Percentiles rank a stretch among this genome's conserved stretches.
These are phyloP conservation scores for Globisporangium cederbergense DNA, from an alignment of 352 stramenopile species.

Conservation along the genomic window DNA sequence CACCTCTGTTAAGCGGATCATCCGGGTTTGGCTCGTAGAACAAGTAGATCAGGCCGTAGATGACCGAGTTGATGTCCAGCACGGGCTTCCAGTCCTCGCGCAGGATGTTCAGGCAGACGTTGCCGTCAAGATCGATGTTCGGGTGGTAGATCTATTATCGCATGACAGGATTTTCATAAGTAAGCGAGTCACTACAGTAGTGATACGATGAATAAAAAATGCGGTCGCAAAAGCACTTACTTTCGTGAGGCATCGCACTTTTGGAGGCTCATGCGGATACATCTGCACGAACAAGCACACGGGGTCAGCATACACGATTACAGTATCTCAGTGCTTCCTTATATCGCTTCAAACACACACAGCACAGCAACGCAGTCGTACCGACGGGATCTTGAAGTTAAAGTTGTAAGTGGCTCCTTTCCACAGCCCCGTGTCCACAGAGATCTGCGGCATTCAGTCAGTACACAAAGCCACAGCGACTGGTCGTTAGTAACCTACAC, in stretches of 20 bases:
- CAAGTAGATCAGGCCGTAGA: conserved; percentile 99
- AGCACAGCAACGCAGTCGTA: conserved; percentile 22
- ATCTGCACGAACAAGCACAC: conserved; percentile 37
- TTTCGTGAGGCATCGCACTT: conserved; percentile 96
- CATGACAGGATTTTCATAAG: conserved; percentile 1
- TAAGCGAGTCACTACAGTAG: neutral
- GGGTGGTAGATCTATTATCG: conserved; percentile 93
- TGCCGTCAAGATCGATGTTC: conserved; percentile 98
- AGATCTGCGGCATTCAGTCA: conserved; percentile 47
- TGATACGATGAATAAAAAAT: neutral
- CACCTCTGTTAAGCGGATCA: conserved; percentile 95
- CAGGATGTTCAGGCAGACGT: conserved; percentile 98
- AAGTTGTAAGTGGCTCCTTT: conserved; percentile 97
- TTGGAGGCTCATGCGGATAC: conserved; percentile 96
- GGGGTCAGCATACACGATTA: neutral
- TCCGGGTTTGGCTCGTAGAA: conserved; percentile 99
- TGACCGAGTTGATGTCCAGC: conserved; percentile 99
- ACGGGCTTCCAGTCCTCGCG: conserved; percentile 99
- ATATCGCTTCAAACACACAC: conserved; percentile 13
- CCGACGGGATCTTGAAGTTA: conserved; percentile 95
- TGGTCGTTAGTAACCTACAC: too few species aligned
- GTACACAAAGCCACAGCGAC: too few species aligned
- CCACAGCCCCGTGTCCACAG: conserved; percentile 95
- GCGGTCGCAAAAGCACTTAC: conserved; percentile 24
- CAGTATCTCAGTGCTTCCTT: neutral